Base-by-base conservation (phyloP, 352 stramenopile species). In the Salisapilia sapeloensis region DNA sequence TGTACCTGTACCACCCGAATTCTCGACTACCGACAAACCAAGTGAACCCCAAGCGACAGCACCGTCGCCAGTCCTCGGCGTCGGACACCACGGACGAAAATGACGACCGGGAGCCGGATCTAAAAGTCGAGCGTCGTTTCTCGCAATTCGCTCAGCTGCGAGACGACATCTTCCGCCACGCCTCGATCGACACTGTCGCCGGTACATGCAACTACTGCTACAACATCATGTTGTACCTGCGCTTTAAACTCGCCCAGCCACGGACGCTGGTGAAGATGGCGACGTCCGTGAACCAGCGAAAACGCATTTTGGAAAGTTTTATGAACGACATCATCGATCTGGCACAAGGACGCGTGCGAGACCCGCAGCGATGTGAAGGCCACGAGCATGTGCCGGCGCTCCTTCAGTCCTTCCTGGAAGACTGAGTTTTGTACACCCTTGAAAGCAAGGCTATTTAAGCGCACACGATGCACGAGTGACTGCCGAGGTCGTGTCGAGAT, bases 201-300 rank as follows among this genome's bases (percentile, higher is more conserved):
- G 63, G 32, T 66, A 54, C 44, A 50, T 81, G 65, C 38, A 49
- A 53, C 13, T 81, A 69, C 35, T 81, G 65, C 50, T 49, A 70
- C 47, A 51, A 67, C 27, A 74, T 65, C 34, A 38, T 58, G 24
- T 51, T 52, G 35, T 58, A 71, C 46, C 53, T 76, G 39, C 51
- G 58, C 19, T 74, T 74, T 40, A 56, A 50, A 13, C 32, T 57
- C 27, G 38, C 51, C 5, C 58, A 81, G 46, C 65, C 65, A 13
- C 47, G 55, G 1, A 35, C 66, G 24, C 22, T 63, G 14, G 47
- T 47, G 38, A 70, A 64, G 30, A 24, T 71, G 13, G 44, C 34
- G 15, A 29, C 46, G 37, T 58, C 31, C 15, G 49, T 56, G 25
- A 49, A 60, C 40, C 46, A 69, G 37, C 58, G 65, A 35, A 74